phyloP scores from a whole-genome alignment of 805 yeast species.

The Ascoidea rubescens region DNA sequence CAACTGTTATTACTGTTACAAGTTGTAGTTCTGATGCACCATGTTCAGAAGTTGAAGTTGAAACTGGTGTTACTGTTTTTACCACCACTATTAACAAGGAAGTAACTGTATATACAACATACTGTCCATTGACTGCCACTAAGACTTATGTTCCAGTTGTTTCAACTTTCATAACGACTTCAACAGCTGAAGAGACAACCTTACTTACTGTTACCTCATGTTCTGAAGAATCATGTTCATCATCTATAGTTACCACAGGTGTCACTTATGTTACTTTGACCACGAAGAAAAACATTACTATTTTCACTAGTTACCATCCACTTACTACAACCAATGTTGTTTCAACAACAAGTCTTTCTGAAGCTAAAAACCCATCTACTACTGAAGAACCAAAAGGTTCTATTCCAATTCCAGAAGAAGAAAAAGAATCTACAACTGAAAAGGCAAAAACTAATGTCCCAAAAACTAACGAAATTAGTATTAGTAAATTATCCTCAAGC shows the following conservation, averaged over 20 bases:
- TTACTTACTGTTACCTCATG: slow-evolving; percentile 17
- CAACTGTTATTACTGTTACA: not conserved
- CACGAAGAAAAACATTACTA: slow-evolving; percentile 13
- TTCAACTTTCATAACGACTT: not conserved
- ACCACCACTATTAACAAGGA: slow-evolving; percentile 10
- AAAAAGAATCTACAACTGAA: no score
- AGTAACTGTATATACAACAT: slow-evolving; percentile 13
- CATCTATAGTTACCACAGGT: slow-evolving; percentile 15
- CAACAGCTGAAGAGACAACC: slow-evolving; percentile 14
- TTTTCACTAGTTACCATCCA: slow-evolving; percentile 17
- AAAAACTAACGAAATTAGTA: no score
- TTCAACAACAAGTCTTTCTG: no score
- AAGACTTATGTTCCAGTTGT: not conserved
- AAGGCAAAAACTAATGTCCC: no score
- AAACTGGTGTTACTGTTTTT: slow-evolving; percentile 11
- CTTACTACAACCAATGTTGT: slow-evolving; percentile 8
- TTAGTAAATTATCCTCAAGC: no score
- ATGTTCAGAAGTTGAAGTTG: slow-evolving; percentile 1
- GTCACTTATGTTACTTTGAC: slow-evolving; percentile 15
- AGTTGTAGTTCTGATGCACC: not conserved
- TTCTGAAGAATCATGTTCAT: slow-evolving; percentile 12
- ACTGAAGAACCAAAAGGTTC: no score
- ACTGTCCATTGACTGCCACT: slow-evolving; percentile 13
- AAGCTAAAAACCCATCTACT: no score
- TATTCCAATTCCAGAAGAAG: no score